These are phyloP conservation scores for Aspergillus awamori DNA, from an alignment of 2,329 filamentous ascomycete genomes.

Conservation along the genomic window DNA sequence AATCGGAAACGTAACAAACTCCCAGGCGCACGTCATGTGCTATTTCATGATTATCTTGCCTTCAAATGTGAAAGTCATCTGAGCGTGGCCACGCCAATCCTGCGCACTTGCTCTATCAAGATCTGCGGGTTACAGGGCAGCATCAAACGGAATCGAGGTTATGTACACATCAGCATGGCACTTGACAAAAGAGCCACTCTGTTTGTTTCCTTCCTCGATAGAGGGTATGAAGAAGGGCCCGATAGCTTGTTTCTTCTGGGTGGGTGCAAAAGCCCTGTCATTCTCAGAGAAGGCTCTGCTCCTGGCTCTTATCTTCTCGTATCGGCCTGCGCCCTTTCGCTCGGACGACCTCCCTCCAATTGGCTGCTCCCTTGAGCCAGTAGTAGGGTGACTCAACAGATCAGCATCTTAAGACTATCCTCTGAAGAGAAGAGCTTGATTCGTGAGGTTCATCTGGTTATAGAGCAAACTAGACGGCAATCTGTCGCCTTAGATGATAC, in stretches of 20 bases:
- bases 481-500: background rate
- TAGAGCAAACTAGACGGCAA: background rate
- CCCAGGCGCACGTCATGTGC: background rate
- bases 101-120: background rate
- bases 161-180: background rate
- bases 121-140: background rate
- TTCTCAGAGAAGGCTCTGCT: background rate
- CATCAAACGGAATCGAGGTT: background rate
- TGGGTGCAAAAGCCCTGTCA: constrained; percentile 4
- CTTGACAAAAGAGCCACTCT: background rate
- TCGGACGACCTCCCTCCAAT: background rate
- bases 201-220: background rate
- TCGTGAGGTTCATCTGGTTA: background rate
- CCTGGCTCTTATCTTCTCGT: background rate
- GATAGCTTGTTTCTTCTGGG: constrained; percentile 7
- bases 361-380: background rate
- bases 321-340: constrained; percentile 2
- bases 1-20: background rate
- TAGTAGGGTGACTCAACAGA: no score
- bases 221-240: background rate
- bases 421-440: background rate
- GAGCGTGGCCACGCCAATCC: background rate
- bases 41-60: background rate
- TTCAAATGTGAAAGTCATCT: background rate
- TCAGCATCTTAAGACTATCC: background rate